Evolutionary conservation across 2,329 filamentous ascomycete genomes (phyloP).

Genomic region (Colletotrichum falcatum): DNA sequence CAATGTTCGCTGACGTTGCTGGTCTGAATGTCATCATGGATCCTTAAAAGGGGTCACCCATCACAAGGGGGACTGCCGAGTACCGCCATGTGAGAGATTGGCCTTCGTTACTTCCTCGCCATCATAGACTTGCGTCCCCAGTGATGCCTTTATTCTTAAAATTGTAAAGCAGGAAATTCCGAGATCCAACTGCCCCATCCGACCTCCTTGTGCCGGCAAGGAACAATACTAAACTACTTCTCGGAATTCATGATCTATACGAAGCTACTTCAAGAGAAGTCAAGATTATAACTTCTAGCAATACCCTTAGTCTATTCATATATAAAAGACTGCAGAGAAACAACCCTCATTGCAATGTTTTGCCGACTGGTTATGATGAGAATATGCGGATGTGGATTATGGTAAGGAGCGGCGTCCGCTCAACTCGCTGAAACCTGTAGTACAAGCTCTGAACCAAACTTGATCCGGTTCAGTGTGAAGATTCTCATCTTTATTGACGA

Average conservation of each 20-base stretch:
- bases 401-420: too few species aligned
- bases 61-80: fast-evolving
- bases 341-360: background rate
- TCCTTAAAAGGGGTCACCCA: background rate
- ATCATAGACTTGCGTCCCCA: background rate
- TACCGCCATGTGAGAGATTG: fast-evolving
- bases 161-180: background rate
- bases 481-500: too few species aligned
- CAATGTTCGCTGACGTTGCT: background rate
- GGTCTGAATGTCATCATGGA: constrained; percentile 26
- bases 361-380: too few species aligned
- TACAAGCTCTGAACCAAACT: background rate
- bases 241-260: background rate
- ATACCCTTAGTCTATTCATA: background rate
- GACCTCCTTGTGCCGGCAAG: fast-evolving
- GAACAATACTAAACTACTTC: background rate
- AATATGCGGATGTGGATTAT: too few species aligned
- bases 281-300: background rate
- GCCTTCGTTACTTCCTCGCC: fast-evolving
- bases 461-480: background rate
- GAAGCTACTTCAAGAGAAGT: background rate
- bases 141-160: background rate
- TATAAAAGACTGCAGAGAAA: background rate
- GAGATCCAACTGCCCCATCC: background rate
- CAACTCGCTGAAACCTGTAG: background rate